Evolutionary conservation across 441 rosid species (phyloP).

Genomic region (Syzygium malaccense): DNA sequence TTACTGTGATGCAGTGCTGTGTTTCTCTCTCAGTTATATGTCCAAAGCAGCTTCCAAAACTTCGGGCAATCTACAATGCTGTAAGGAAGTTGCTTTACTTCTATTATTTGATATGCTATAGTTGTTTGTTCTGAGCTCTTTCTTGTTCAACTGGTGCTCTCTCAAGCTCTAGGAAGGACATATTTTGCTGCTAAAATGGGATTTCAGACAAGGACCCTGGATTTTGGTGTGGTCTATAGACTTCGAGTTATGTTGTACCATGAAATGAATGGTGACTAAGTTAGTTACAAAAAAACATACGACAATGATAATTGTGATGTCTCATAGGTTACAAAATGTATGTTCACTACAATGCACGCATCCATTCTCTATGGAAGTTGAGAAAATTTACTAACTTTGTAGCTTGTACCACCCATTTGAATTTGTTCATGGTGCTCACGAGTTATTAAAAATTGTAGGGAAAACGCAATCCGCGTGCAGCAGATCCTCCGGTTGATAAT

Average conservation of each 20-base stretch:
- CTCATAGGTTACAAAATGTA: background rate
- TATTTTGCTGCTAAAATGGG: background rate
- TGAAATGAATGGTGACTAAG: background rate
- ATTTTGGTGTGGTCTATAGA: background rate
- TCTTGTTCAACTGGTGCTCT: background rate
- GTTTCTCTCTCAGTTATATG: slow-evolving; percentile 86
- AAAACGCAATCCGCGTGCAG: slow-evolving; percentile 56
- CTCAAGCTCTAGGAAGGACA: background rate
- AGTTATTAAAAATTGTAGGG: slow-evolving; percentile 28
- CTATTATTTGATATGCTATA: background rate
- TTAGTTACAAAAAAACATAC: background rate
- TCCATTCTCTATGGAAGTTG: background rate
- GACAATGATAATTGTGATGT: background rate
- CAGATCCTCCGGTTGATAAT: slow-evolving; percentile 64
- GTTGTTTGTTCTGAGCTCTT: background rate
- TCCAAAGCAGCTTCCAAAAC: slow-evolving; percentile 90
- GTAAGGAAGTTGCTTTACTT: slow-evolving; percentile 39
- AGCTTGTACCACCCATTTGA: background rate
- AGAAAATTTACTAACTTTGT: background rate
- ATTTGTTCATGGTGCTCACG: slow-evolving; percentile 6
- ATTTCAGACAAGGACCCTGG: background rate
- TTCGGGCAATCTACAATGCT: slow-evolving; percentile 71
- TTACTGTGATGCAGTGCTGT: slow-evolving; percentile 50
- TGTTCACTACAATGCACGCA: background rate
- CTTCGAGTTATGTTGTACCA: background rate